Conservation (phyloP, 331 rosid genomes). For the Acacia concinna region DNA sequence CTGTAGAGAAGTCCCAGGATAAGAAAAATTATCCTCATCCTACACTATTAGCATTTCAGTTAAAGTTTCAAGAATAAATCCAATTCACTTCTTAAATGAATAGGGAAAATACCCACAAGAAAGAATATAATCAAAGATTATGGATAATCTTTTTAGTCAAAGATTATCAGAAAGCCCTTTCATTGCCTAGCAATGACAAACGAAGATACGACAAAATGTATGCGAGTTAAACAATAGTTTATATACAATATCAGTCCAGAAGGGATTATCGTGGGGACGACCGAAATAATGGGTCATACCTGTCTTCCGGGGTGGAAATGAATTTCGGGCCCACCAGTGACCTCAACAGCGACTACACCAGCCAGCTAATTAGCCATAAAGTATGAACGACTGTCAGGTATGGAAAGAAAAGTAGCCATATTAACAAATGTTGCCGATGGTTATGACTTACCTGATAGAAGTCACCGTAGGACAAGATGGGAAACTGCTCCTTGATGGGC, state of each 20-base stretch:
- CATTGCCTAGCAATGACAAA: neutral
- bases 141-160: too few relatives aligned
- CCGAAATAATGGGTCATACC: constrained; percentile 44
- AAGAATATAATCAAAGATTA: too few relatives aligned
- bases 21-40: neutral
- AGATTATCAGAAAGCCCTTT: neutral
- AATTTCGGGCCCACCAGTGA: constrained; percentile 94
- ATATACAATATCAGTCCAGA: neutral
- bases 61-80: too few relatives aligned
- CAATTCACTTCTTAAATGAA: too few relatives aligned
- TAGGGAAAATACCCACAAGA: too few relatives aligned
- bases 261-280: neutral
- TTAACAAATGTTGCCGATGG: neutral
- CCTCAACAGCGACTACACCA: constrained; percentile 93
- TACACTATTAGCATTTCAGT: neutral
- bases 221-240: neutral
- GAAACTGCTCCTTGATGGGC: constrained; percentile 86
- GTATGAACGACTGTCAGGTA: neutral
- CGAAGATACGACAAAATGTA: too few relatives aligned
- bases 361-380: constrained; percentile 55
- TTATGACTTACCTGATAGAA: constrained; percentile 65
- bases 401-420: too few relatives aligned
- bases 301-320: constrained; percentile 97
- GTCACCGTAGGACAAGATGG: constrained; percentile 70
- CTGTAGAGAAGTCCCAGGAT: neutral